phyloP scores from a whole-genome alignment of 345 rosid genomes.

The Melaleuca quinquenervia region DNA sequence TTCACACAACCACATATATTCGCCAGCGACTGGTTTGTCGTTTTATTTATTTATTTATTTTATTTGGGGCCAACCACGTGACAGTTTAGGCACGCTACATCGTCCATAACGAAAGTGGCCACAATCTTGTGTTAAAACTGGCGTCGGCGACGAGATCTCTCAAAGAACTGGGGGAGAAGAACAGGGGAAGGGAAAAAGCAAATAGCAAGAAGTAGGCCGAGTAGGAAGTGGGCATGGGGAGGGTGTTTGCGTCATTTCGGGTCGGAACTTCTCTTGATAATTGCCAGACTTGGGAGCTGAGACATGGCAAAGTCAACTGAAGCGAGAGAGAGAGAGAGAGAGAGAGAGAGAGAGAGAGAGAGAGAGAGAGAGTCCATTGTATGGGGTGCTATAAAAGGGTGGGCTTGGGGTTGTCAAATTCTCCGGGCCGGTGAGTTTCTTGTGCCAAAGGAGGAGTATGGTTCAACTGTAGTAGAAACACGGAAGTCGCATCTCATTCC shows the following conservation, averaged over 20 bases:
- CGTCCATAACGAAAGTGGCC: background rate
- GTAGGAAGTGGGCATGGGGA: background rate
- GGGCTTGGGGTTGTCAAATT: background rate
- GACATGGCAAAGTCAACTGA: background rate
- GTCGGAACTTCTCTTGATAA: background rate
- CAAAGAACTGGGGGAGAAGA: background rate
- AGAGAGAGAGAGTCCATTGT: background rate
- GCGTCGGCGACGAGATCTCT: background rate
- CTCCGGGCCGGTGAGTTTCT: background rate
- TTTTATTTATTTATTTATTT: too few species aligned
- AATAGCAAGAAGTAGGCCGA: background rate
- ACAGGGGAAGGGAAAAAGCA: background rate
- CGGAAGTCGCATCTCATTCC: background rate
- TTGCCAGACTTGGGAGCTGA: background rate
- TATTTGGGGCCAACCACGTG: background rate
- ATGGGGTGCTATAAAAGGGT: background rate
- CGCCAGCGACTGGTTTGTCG: background rate
- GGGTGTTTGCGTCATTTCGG: background rate
- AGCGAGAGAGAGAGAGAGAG: background rate
- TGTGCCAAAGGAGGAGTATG: background rate
- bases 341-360: background rate
- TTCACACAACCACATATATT: too few species aligned
- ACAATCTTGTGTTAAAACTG: background rate
- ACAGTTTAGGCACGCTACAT: background rate
- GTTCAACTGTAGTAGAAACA: background rate